These are phyloP conservation scores for Dujonia santamariae DNA, from an alignment of 1,139 yeast genomes.

Conservation along the genomic window DNA sequence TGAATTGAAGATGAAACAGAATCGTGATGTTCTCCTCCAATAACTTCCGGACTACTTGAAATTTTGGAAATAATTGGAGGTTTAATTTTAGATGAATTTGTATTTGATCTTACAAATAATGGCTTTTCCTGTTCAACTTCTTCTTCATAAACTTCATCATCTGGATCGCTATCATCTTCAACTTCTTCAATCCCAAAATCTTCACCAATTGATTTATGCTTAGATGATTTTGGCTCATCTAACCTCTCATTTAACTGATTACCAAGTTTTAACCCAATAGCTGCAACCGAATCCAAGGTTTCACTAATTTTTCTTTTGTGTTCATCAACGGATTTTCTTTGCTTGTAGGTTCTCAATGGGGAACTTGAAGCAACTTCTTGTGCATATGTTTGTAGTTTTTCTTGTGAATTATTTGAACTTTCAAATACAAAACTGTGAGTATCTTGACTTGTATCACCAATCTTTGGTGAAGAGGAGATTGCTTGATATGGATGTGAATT, in stretches of 20 bases:
- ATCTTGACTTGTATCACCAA: constrained; percentile 14
- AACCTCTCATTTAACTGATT: too few relatives aligned
- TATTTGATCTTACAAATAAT: constrained; percentile 7
- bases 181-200: constrained; percentile 43
- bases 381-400: constrained; percentile 20
- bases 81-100: not conserved
- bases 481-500: constrained; percentile 17
- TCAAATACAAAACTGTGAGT: constrained; percentile 32
- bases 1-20: constrained; percentile 35
- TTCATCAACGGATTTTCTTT: constrained; percentile 7
- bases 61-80: not conserved
- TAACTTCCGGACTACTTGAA: constrained; percentile 11
- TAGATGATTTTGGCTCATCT: too few relatives aligned
- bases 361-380: constrained; percentile 17
- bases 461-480: constrained; percentile 10
- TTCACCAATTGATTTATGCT: constrained; percentile 13
- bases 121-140: constrained; percentile 13
- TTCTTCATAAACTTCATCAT: constrained; percentile 27
- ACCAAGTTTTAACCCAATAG: constrained; percentile 21
- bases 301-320: constrained; percentile 20
- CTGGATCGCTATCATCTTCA: constrained; percentile 31
- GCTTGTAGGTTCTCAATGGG: constrained; percentile 22
- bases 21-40: constrained; percentile 16
- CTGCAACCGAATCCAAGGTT: constrained; percentile 26
- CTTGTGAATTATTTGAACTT: constrained; percentile 11